Evolutionary conservation across 352 stramenopile species (phyloP).

Genomic region (Globisporangium paddicum): DNA sequence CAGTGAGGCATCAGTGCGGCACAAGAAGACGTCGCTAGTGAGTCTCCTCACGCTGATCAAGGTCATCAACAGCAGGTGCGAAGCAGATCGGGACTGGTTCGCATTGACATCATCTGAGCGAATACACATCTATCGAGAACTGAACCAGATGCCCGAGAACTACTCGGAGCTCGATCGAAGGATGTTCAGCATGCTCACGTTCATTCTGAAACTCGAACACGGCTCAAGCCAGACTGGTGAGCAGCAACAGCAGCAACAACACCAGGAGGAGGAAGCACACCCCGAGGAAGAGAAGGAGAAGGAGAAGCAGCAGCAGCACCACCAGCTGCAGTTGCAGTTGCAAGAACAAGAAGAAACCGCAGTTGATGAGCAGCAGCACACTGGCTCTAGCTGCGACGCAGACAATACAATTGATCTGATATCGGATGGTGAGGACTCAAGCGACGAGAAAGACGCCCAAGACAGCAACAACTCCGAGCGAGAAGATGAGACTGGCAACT

Average conservation of each 20-base stretch:
- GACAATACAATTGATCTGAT: background rate
- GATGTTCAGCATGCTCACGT: slow-evolving; percentile 1
- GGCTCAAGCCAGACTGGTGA: no score
- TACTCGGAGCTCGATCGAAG: background rate
- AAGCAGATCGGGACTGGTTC: background rate
- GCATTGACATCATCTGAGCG: background rate
- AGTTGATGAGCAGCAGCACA: background rate
- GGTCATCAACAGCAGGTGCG: background rate
- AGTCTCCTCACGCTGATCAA: slow-evolving; percentile 1
- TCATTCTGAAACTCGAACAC: background rate
- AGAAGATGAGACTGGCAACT: background rate
- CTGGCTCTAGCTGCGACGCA: background rate
- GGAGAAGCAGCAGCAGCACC: background rate
- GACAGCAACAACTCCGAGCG: background rate
- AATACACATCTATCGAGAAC: background rate
- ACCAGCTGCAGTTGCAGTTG: no score
- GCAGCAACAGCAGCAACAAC: background rate
- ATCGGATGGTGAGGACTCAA: background rate
- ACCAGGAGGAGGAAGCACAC: no score
- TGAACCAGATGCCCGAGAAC: background rate
- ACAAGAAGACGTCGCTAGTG: background rate
- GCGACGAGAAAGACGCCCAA: background rate
- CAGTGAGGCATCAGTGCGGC: background rate
- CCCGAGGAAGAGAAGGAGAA: no score
- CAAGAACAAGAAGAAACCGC: background rate